Base-by-base conservation (phyloP, 2,329 filamentous ascomycete genomes). In the Lomentospora prolificans region DNA sequence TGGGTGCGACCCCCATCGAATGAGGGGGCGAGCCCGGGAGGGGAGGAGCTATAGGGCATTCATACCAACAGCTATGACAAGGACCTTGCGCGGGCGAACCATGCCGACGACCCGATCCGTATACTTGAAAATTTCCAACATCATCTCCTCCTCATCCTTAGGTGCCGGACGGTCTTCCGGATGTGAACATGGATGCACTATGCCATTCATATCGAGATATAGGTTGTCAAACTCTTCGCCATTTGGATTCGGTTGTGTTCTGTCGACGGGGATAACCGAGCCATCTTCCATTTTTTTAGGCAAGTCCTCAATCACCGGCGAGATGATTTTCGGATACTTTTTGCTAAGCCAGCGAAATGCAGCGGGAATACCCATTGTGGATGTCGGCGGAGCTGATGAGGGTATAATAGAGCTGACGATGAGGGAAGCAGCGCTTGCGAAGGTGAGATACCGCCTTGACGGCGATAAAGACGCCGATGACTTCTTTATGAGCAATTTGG, bases 161-260 rank as follows among this genome's bases (percentile, higher is more conserved):
- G 94, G 94, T 3, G 94, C 84, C 2, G 94, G 90, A 60, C 84
- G 84, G 66, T 97, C 92, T 70, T 99, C 94, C 0, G 94, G 94
- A 73, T 99, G 94, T 50, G 92, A 96, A 74, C 94, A 99, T 30
- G 95, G 95, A 75, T 99, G 94, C 36, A 99, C 94, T 62, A 99
- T 99, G 68, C 94, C 95, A 71, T 99, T 99, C 92, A 99, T 97
- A 66, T 99, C 94, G 60, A 99, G 82, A 67, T 99, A 99, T 4
- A 99, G 77, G 66, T 99, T 99, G 73, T 99, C 92, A 66, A 96
- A 89, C 70, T 99, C 94, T 72, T 97, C 92, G 68, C 90, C 90
- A 72, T 99, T 99, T 2, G 95, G 95, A 66, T 99, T 99, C 4
- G 89, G 84, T 39, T 82, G 77, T 5, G 87, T 90, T 9, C 83